These are phyloP conservation scores for Saturnispora besseyi DNA, from an alignment of 805 yeast genomes.

Conservation along the genomic window DNA sequence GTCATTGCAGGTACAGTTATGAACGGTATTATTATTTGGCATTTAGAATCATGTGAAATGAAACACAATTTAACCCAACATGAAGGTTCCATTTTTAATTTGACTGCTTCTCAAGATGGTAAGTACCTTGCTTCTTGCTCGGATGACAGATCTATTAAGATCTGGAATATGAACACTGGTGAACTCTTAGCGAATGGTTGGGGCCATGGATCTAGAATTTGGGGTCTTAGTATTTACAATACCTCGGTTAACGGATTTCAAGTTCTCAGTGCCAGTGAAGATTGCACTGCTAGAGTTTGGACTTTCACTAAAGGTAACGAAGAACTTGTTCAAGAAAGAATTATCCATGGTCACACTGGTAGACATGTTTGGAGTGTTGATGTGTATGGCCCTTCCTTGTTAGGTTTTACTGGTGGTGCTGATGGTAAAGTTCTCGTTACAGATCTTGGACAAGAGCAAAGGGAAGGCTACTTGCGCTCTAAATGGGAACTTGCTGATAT, in stretches of 20 bases:
- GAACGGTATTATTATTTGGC: constrained; percentile 82
- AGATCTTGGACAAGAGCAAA: constrained; percentile 34
- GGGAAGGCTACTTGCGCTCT: constrained; percentile 24
- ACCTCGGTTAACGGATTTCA: constrained; percentile 18
- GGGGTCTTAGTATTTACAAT: constrained; percentile 61
- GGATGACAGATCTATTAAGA: constrained; percentile 81
- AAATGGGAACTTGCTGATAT: constrained; percentile 31
- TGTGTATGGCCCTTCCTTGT: constrained; percentile 33
- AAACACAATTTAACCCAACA: constrained; percentile 59
- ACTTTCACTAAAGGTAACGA: constrained; percentile 26
- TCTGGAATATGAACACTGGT: constrained; percentile 60
- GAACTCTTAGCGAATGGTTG: constrained; percentile 67
- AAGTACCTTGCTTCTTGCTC: constrained; percentile 69
- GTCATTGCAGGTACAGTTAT: constrained; percentile 91
- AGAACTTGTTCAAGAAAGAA: constrained; percentile 34
- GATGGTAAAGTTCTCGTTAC: constrained; percentile 74
- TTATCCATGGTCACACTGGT: constrained; percentile 68
- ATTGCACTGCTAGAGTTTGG: constrained; percentile 81
- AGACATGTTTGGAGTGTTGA: constrained; percentile 84
- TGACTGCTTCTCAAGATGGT: constrained; percentile 50
- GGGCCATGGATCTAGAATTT: constrained; percentile 95
- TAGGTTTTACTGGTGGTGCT: constrained; percentile 85
- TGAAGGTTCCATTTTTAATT: constrained; percentile 87
- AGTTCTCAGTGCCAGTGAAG: constrained; percentile 72
- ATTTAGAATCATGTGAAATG: constrained; percentile 33